Evolutionary conservation across 2,329 filamentous ascomycete genomes (phyloP), one percentile per base, ranked within the genome.

Genomic region (Gaeumannomyces sp.): DNA sequence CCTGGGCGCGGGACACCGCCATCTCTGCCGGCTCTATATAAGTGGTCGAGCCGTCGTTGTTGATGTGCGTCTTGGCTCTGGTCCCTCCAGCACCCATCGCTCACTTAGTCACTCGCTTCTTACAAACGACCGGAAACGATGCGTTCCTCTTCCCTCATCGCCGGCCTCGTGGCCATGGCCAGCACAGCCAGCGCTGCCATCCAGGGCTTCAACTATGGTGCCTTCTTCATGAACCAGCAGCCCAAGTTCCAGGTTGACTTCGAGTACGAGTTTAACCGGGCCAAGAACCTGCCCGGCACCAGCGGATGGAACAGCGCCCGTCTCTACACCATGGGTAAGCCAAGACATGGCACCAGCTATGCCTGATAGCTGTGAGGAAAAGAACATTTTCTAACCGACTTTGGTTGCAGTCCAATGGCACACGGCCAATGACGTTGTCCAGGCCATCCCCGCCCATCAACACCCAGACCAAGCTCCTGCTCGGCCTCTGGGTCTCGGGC

Each of bases 361-460:
- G 25, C 7, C 16, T 3, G n/a, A 2, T n/a, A 59, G 25, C 25
- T 27, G 25, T 10, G 3, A 7, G 25, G 2, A 19, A 13, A 19
- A 27, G 27, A 59, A 59, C 5, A 29, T 59, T 3, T 5, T 2
- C 25, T 31, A 7, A 31, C 79, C 59, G 38, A 6, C 28, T 8
- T 5, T 19, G 6, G 11, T 10, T 28, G 22, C 45, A 63, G 61
- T 64, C 1, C 53, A 64, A 45, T 64, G 62, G 62, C 53, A 85
- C 75, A 80, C 88, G 72, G 83, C 91, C 80, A 84, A 85, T 71
- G 89, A 94, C 76, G 92, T 92, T 64, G 80, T 96, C 73, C 80
- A 92, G 79, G 93, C 93, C 60, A 85, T 94, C 78, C 90, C 92
- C 78, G 87, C 87, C 57, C 70, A 78, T 88, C 60, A 77, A 80